Conservation (phyloP, 1,284 basidiomycete species). For the Ustanciosporium gigantosporum region DNA sequence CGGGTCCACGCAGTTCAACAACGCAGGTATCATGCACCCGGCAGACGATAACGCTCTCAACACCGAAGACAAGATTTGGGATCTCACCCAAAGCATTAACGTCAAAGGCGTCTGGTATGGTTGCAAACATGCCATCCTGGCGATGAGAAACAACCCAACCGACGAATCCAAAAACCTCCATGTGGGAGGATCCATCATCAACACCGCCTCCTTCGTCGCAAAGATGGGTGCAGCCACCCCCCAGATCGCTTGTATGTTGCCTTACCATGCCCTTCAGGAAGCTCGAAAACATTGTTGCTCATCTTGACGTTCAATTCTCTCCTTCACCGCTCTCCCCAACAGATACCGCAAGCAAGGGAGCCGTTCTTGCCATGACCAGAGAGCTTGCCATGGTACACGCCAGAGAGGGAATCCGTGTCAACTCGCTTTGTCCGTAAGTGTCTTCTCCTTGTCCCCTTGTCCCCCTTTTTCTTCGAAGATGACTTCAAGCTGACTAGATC, state of each 20-base stretch:
- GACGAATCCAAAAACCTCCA: conserved; percentile 79
- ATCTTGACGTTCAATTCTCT: no score
- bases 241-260: conserved; percentile 73
- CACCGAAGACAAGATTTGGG: conserved; percentile 92
- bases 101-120: conserved; percentile 99
- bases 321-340: neutral
- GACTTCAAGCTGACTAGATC: no score
- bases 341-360: conserved; percentile 71
- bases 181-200: conserved; percentile 89
- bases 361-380: conserved; percentile 94
- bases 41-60: conserved; percentile 90
- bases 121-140: conserved; percentile 87
- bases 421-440: conserved; percentile 79
- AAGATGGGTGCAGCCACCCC: conserved; percentile 91
- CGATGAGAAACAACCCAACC: conserved; percentile 78
- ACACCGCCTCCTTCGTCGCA: conserved; percentile 93
- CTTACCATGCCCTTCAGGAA: neutral
- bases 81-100: conserved; percentile 76
- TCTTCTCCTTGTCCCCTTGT: neutral
- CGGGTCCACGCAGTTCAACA: conserved; percentile 55
- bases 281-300: no score
- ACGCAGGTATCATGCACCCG: conserved; percentile 86
- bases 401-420: conserved; percentile 89
- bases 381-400: conserved; percentile 97
- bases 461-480: no score